Evolutionary conservation across 163 green algal genomes (phyloP).

Genomic region (Scenedesmus sp.): DNA sequence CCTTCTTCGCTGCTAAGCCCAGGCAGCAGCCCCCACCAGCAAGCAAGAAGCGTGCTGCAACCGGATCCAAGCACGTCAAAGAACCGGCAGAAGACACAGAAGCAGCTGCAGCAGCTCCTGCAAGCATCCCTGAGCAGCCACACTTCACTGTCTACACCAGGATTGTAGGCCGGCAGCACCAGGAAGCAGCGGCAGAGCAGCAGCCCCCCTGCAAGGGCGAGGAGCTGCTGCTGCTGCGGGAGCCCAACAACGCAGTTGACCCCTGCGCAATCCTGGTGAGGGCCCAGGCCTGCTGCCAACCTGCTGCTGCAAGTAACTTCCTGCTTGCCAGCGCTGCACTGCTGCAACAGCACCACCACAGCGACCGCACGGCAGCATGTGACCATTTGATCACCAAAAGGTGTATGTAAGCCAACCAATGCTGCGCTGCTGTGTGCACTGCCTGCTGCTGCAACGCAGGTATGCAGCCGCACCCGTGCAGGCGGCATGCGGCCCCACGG

Average conservation of each 20-base stretch:
- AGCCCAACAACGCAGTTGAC: conserved; percentile 70
- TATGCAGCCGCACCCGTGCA: conserved; percentile 13
- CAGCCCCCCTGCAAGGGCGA: neutral
- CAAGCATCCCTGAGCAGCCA: neutral
- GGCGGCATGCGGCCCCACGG: conserved; percentile 55
- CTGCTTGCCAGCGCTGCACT: neutral
- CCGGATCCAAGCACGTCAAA: neutral
- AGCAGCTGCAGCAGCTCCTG: conserved; percentile 5
- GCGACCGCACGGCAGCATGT: neutral
- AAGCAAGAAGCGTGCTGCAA: neutral
- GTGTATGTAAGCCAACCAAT: neutral
- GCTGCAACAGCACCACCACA: neutral
- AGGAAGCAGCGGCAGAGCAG: conserved; percentile 13
- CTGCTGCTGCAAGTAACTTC: neutral
- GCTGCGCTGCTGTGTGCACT: neutral
- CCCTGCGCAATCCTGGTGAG: conserved; percentile 65
- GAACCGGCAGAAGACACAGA: neutral
- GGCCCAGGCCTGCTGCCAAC: neutral
- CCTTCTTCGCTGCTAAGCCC: conserved; percentile 26
- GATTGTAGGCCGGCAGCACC: conserved; percentile 14
- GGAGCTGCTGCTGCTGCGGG: conserved; percentile 54
- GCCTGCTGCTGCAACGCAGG: neutral
- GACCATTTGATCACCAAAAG: no score
- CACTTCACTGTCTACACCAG: neutral
- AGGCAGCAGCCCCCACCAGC: neutral